Base-by-base conservation (phyloP, 176 grass and related monocot species). In the Secale cereale region DNA sequence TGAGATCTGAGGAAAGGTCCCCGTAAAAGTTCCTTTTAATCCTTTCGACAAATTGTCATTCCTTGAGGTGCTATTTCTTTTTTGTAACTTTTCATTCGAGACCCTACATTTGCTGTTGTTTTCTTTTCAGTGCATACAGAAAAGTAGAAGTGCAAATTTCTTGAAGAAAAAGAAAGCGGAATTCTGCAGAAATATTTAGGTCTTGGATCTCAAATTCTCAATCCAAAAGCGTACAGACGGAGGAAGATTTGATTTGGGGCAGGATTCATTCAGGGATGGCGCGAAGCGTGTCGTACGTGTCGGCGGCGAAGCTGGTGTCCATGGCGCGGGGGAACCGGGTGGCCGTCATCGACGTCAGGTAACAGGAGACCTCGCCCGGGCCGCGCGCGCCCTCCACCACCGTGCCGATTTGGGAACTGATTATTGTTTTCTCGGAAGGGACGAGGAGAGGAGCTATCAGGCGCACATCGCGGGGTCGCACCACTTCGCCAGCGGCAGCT, bases 401-500 rank as follows among this genome's bases (percentile, higher is more conserved):
- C 26, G 14, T n/a, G 50, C 37, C 75, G 56, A 56, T 79, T 84
- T 19, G 66, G 81, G 13, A 25, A 4, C 65, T 84, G 23, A 65
- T 76, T 22, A 4, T 23, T 48, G 8, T 6, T 22, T 59, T 7
- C 56, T 36, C 0, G 10, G 65, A 83, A 98, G 95, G 93, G 95
- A 98, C 11, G 95, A 98, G 27, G 96, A 95, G 91, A 85, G 93
- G 89, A 95, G 89, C 61, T 91, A 86, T 65, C 91, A 92, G 68
- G 89, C 84, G 36, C 96, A 94, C 89, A 94, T 95, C 75, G 86
- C 81, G 7, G 93, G 96, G 39, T 92, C 93, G 81, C 87, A 81
- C 80, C 96, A 98, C 86, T 98, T 83, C 85, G 65, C 95, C 72
- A 98, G 91, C 84, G 83, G 78, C 48, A 80, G 89, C 83, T 98